A percentile compares a stretch with the other conserved stretches of the same genome.
Conservation (phyloP, 2,329 filamentous ascomycete species). For the Neoscytalidium dimidiatum region DNA sequence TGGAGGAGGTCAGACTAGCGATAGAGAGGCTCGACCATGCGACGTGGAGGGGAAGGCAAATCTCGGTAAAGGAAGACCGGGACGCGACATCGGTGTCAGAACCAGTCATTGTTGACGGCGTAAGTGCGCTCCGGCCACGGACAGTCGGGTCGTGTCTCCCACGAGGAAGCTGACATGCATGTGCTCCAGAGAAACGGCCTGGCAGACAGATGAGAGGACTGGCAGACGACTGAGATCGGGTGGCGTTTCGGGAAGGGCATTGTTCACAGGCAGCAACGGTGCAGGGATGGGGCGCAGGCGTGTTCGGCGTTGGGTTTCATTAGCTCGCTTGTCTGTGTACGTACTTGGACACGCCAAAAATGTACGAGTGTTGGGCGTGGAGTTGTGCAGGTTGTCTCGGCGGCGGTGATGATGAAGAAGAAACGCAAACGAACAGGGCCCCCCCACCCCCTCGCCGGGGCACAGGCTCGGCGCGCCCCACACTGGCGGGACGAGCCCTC, state of each 20-base stretch:
- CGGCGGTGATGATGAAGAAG: neutral
- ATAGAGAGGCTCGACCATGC: slow-evolving; percentile 30
- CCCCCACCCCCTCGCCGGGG: no score
- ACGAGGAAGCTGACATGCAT: slow-evolving; percentile 15
- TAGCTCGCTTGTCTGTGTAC: neutral
- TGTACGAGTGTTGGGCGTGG: neutral
- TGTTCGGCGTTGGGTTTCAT: neutral
- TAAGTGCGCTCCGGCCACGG: neutral
- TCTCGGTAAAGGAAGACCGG: slow-evolving; percentile 37
- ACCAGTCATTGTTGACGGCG: slow-evolving; percentile 34
- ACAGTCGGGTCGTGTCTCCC: neutral
- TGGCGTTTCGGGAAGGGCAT: neutral
- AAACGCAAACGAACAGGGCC: slow-evolving; percentile 4
- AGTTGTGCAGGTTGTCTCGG: no score
- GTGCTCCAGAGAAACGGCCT: neutral
- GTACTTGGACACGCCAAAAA: neutral
- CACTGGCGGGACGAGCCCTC: no score
- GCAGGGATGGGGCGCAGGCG: neutral
- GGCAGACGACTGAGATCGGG: neutral
- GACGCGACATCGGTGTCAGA: slow-evolving; percentile 34
- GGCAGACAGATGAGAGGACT: neutral
- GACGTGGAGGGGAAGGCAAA: slow-evolving; percentile 32
- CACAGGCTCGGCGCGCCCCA: no score
- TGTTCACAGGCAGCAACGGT: neutral
- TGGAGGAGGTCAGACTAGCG: slow-evolving; percentile 33